Base-by-base conservation (phyloP, 2,329 filamentous ascomycete genomes). In the Colletotrichum phormii region DNA sequence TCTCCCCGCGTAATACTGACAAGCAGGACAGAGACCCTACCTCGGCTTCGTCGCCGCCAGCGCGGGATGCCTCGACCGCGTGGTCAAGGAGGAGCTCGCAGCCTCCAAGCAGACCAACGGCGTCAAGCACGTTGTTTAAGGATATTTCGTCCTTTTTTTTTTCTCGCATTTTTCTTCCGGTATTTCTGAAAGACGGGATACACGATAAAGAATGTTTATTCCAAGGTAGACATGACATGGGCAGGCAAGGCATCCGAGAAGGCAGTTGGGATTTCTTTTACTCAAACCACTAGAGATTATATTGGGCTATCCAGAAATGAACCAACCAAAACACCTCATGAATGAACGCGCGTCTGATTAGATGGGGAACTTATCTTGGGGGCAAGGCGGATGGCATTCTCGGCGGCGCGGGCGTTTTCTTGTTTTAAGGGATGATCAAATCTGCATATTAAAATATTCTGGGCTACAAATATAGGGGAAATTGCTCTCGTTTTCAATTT, bases 41-140 rank as follows among this genome's bases (percentile, higher is more conserved):
- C 87, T 98, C 26, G 95, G 95, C 59, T 95, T 98, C 81, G 89
- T 98, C 59, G 95, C 95, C 37, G 94, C 95, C 2, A 90, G 90
- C 64, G 89, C 92, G 2, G 93, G 93, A 15, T 88, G 91, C 78
- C 84, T 96, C 59, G 89, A 86, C 31, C 69, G 80, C 61, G 77
- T 86, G 35, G 78, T 79, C 42, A 77, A 79, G 75, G 77, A 79
- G 64, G 70, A 78, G 26, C 76, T 76, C 64, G 71, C 54, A 1
- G 61, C 60, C 55, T 49, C 66, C 49, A 73, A 73, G 46, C 33
- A 46, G 46, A 18, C 61, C 60, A 73, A 73, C 66, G 71, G 71
- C 55, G 60, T 54, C 54, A 73, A 71, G 60, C 71, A 73, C 46
- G 71, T 71, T 35, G 67, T 73, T 5, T 73, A 51, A 73, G 62